Base-by-base conservation (phyloP, 2,329 filamentous ascomycete species). In the Hypoxylon sp. region DNA sequence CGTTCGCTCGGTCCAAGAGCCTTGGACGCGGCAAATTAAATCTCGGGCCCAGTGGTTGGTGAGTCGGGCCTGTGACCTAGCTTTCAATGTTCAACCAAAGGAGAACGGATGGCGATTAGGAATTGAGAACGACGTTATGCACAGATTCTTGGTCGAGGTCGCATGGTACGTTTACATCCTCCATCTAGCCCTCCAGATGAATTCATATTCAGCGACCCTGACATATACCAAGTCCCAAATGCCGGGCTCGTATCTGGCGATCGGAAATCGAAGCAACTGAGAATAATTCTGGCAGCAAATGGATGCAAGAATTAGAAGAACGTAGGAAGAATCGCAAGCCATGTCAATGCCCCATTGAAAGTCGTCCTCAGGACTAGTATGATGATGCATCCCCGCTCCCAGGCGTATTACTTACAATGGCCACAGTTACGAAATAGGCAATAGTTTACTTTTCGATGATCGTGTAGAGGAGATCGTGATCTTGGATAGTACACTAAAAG, bases 391-490 rank as follows among this genome's bases (percentile, higher is more conserved):
- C 15, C 19, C 11, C 7, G 27, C 24, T 10, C 31, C 32, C 42
- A 54, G 51, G 15, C 17, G 15, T 13, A 29, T 24, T 42, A 13
- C 51, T 54, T 39, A 54, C 51, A 42, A n/a, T 42, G 6, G 11
- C 42, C 10, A 15, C 21, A 56, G 39, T 21, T 56, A 56, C 19
- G 53, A 44, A 46, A 46, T 56, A 31, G 53, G 53, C 39, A 46
- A 39, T 4, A 56, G 37, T 32, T 21, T 31, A 11, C 53, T 56
- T 31, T 56, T 56, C 42, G 61, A 64, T 27, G 61, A 58, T 47
- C 35, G 60, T 1, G 50, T 63, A 4, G 60, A 63, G 17, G 60
- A 55, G 46, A 42, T 62, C 29, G 51, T 62, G n/a, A 47, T 63
- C 13, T 39, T 56, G 17, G 60, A 56, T 32, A 56, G 42, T 42